A percentile compares a stretch with the other conserved stretches of the same genome.
phyloP scores from a whole-genome alignment of 2,329 filamentous ascomycete species.

The Ophiostoma sp. region DNA sequence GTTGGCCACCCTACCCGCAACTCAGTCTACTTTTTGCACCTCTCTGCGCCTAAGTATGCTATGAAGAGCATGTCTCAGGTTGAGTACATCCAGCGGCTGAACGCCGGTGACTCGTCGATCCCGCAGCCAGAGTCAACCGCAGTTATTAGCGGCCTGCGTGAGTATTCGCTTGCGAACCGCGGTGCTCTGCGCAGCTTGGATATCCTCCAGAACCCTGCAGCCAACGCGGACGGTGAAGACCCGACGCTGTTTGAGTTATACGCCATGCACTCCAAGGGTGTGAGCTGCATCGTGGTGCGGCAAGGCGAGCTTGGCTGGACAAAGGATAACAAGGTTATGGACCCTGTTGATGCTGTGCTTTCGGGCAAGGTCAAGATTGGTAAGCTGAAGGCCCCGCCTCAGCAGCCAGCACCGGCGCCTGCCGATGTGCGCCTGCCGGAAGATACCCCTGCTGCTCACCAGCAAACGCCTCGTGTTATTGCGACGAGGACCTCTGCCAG shows the following conservation, averaged over 20 bases:
- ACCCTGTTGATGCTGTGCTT: conserved; percentile 68
- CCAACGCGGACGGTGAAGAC: conserved; percentile 59
- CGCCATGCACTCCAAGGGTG: conserved; percentile 93
- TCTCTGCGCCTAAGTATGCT: conserved; percentile 90
- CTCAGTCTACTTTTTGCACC: conserved; percentile 92
- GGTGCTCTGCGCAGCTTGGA: conserved; percentile 85
- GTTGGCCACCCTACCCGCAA: conserved; percentile 95
- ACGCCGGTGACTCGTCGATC: conserved; percentile 63
- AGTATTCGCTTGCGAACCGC: conserved; percentile 85
- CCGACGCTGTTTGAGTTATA: conserved; percentile 87
- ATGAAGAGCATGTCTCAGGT: conserved; percentile 79
- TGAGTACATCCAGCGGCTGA: conserved; percentile 74
- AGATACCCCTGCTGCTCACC: conserved; percentile 33
- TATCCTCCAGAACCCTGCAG: conserved; percentile 68
- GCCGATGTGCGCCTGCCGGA: conserved; percentile 36
- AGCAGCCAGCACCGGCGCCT: conserved; percentile 38
- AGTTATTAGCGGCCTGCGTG: conserved; percentile 92
- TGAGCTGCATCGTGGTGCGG: conserved; percentile 82
- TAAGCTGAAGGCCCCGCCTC: conserved; percentile 54
- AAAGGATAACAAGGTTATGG: conserved; percentile 79
- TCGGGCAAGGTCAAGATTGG: conserved; percentile 69
- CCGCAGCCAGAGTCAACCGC: conserved; percentile 90
- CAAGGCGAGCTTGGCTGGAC: conserved; percentile 89
- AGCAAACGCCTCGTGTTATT: conserved; percentile 31
- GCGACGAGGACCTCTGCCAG: conserved; percentile 34